Evolutionary conservation across 192 early-diverging fungal species (phyloP).

Genomic region (Gigaspora rosea): DNA sequence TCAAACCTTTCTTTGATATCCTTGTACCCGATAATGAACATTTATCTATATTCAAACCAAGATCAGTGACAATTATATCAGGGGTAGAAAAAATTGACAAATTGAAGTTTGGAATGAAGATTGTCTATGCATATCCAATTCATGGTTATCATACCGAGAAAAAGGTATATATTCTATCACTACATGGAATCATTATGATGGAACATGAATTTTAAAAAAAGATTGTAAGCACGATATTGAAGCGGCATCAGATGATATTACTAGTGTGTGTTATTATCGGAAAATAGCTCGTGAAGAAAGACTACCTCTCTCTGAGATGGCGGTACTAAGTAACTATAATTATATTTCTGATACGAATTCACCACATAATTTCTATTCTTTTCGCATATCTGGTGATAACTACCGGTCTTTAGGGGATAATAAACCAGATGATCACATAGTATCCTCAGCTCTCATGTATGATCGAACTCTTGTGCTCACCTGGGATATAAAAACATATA

Average conservation of each 20-base stretch:
- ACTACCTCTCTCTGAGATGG: slow-evolving; percentile 13
- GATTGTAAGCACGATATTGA: background rate
- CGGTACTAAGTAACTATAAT: background rate
- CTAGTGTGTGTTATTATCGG: background rate
- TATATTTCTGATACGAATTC: background rate
- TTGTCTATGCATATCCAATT: background rate
- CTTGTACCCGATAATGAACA: background rate
- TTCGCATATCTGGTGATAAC: background rate
- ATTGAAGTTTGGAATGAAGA: background rate
- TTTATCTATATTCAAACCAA: background rate
- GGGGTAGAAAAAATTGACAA: too few relatives aligned
- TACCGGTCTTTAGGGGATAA: too few relatives aligned
- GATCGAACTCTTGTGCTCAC: background rate
- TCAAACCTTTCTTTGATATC: slow-evolving; percentile 27
- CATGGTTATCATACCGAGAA: background rate
- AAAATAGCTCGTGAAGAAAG: slow-evolving; percentile 1
- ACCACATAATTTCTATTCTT: too few relatives aligned
- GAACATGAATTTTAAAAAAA: background rate
- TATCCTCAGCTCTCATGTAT: too few relatives aligned
- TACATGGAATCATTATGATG: slow-evolving; percentile 20
- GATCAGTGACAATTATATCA: slow-evolving; percentile 9
- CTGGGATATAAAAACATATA: slow-evolving; percentile 8
- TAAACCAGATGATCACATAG: too few relatives aligned
- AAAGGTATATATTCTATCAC: background rate
- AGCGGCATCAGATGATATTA: background rate